These are phyloP conservation scores for thale cress (Arabidopsis thaliana) DNA, from an alignment of 345 rosid species.

Conservation along the genomic window TAIR10.1 NC_003076.8:2342501-2343000, in stretches of 20 bases:
- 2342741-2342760: constrained; percentile 69
- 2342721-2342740: constrained; percentile 99
- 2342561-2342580: constrained; percentile 1
- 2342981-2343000: constrained; percentile 40
- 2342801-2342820: constrained; percentile 65
- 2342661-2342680: constrained; percentile 25
- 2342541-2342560: constrained; percentile 21
- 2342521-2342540: constrained; percentile 87
- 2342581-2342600: constrained; percentile 6
- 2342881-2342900: constrained; percentile 78
- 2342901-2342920: constrained; percentile 76
- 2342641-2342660: background rate
- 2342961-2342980: constrained; percentile 45
- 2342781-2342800: constrained; percentile 45
- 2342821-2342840: constrained; percentile 88
- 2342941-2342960: constrained; percentile 84
- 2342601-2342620: constrained; percentile 18
- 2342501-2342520: constrained; percentile 82
- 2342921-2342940: constrained; percentile 78
- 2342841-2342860: constrained; percentile 76
- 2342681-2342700: constrained; percentile 45
- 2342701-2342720: constrained; percentile 93
- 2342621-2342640: constrained; percentile 2
- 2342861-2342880: constrained; percentile 86
- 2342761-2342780: constrained; percentile 69